Percentiles rank a stretch among this genome's conserved stretches.
These are phyloP conservation scores for Tolypocladium album DNA, from an alignment of 2,329 filamentous ascomycete species.

Conservation along the genomic window DNA sequence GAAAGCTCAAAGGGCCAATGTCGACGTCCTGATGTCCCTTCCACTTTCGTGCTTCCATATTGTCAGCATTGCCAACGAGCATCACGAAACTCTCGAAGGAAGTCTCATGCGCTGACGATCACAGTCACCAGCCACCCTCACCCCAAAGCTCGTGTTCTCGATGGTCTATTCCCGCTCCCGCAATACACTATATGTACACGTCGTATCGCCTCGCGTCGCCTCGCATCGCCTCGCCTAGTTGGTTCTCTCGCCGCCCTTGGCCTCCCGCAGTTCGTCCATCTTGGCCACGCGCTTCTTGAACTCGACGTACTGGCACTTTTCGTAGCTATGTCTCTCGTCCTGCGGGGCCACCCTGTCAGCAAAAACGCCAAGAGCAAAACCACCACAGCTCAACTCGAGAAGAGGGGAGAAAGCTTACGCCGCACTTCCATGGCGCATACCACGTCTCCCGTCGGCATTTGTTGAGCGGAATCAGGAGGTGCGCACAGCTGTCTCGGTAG, in stretches of 20 bases:
- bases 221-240: constrained; percentile 43
- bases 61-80: not conserved
- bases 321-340: constrained; percentile 95
- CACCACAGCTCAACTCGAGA: not conserved
- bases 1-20: not conserved
- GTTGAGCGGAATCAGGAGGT: constrained; percentile 91
- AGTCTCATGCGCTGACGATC: not conserved
- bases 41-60: not conserved
- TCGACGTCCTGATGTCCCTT: not conserved
- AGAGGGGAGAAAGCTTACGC: constrained; percentile 47
- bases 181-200: not conserved
- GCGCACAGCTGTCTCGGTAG: constrained; percentile 92
- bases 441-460: constrained; percentile 84
- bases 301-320: constrained; percentile 98
- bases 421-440: constrained; percentile 96
- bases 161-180: not conserved
- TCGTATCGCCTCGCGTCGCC: not conserved
- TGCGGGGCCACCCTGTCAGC: constrained; percentile 28
- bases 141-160: not conserved
- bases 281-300: constrained; percentile 98
- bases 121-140: not conserved
- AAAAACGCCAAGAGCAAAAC: not conserved
- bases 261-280: constrained; percentile 91
- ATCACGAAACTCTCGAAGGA: not conserved
- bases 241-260: constrained; percentile 75